Base-by-base conservation (phyloP, 2,329 filamentous ascomycete genomes). In the Phyllosticta capitalensis region DNA sequence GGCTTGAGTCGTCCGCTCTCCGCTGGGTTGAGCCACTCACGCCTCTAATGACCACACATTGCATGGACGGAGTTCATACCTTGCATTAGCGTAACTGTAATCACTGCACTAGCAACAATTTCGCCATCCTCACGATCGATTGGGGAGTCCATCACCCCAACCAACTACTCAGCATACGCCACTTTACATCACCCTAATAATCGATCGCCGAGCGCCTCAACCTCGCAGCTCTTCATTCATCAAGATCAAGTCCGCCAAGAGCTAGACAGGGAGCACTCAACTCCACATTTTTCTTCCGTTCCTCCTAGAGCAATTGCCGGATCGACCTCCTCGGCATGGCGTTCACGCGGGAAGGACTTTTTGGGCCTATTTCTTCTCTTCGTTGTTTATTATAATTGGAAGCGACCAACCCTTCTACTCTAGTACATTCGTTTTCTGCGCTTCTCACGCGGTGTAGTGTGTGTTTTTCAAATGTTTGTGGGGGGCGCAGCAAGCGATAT, bases 1-100 rank as follows among this genome's bases (percentile, higher is more conserved):
- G 52, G 50, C 22, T 52, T 9, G 52, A 56, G 53, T 60, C 50
- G 52, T 10, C n/a, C 48, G 30, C 52, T 49, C 49, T 30, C 22
- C 28, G 49, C 30, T 30, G 49, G 3, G 1, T 50, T 38, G n/a
- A 54, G n/a, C 45, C 52, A 49, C 30, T 56, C 58, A 60, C 50
- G 58, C 58, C 53, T 56, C 52, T 60, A 48, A 60, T 51, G 58
- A 60, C 30, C 54, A 45, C 30, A 38, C 38, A 53, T 60, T 56
- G 58, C 58, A 60, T 60, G 54, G 58, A 60, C 53, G 58, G 58
- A 56, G 58, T 60, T 60, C 17, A 45, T 45, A 56, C 56, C 54
- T 50, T 56, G 54, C 58, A 56, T 60, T 56, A 45, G 38, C 38
- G 38, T 45, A 45, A 45, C 38, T 45, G 38, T 45, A 45, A 45